Evolutionary conservation across 2,329 filamentous ascomycete genomes (phyloP).

Genomic region (Epichloe festucae): DNA sequence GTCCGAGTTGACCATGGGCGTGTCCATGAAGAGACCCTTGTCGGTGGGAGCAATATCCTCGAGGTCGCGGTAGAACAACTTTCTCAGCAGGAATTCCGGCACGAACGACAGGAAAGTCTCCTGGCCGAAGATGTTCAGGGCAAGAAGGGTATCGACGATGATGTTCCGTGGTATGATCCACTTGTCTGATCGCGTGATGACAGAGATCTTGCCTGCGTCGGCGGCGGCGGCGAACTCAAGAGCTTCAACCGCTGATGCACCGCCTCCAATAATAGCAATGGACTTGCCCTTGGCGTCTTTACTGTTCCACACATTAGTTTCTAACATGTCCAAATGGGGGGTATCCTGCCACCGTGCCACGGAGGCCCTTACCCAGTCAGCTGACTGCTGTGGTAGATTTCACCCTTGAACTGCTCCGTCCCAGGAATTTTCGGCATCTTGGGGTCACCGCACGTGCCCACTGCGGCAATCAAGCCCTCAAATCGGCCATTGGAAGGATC

Average conservation of each 20-base stretch:
- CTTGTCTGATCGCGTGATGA: conserved; percentile 68
- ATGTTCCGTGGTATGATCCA: conserved; percentile 80
- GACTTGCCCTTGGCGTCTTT: conserved; percentile 62
- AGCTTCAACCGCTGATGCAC: conserved; percentile 70
- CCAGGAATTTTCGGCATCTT: conserved; percentile 59
- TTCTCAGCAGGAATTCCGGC: conserved; percentile 60
- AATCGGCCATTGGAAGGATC: conserved; percentile 56
- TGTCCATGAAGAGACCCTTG: conserved; percentile 69
- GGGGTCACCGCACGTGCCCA: conserved; percentile 69
- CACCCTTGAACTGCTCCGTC: conserved; percentile 59
- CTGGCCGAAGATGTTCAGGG: conserved; percentile 66
- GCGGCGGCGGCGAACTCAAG: conserved; percentile 63
- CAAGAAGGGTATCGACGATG: conserved; percentile 58
- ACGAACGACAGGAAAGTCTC: conserved; percentile 67
- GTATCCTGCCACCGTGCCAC: neutral
- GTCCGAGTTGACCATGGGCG: conserved; percentile 77
- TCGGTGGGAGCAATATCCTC: conserved; percentile 53
- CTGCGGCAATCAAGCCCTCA: conserved; percentile 64
- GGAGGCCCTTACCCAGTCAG: conserved; percentile 41
- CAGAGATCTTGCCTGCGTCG: conserved; percentile 53
- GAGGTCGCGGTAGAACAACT: conserved; percentile 75
- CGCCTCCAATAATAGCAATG: conserved; percentile 64
- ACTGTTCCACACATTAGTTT: conserved; percentile 17
- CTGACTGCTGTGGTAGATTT: conserved; percentile 62
- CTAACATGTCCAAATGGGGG: fast-evolving